Base-by-base conservation (phyloP, 139 green algal genomes). In the Volvox reticuliferus region DNA sequence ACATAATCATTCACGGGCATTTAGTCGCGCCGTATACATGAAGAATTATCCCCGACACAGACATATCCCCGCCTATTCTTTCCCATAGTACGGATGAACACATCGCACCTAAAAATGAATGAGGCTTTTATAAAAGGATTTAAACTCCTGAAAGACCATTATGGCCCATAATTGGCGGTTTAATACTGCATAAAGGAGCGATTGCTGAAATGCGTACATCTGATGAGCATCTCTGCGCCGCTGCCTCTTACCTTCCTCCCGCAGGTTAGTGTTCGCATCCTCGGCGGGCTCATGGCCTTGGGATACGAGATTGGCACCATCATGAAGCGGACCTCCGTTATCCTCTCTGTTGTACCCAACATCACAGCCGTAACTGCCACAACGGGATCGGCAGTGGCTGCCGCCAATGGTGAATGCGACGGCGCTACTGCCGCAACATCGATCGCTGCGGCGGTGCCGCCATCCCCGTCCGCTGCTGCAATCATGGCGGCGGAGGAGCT, bases 281-380 rank as follows among this genome's bases (percentile, higher is more conserved):
- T 99, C 82, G 98, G 98, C 22, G 98, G 98, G 18, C 96, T 99
- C 32, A 99, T 99, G 97, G 96, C 98, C n/a, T 95, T 99, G 80
- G 98, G 98, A 36, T 99, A 99, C 91, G 94, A 98, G 91, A 98
- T 99, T n/a, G 97, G 85, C 44, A 96, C 95, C 79, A 98, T 99
- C 94, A 97, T 99, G 96, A 96, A 96, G 50, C 96, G 98, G 63
- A 96, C 90, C 30, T 94, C 90, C 61, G 90, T 94, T 19, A 95
- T 90, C 63, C 77, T 91, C 3, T 32, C 86, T 26, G 30, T 90
- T 6, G 84, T 12, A 62, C 63, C 75, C 13, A 30, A 13, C 12
- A 62, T 62, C 61, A 55, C 61, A 26, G 32, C 82, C 24, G 61
- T 16, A 26, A 9, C 50, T 17, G 79, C 50, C 32, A 24, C 32